Evolutionary conservation across 306 rosid species (phyloP).

Genomic region (Rosa persica): DNA sequence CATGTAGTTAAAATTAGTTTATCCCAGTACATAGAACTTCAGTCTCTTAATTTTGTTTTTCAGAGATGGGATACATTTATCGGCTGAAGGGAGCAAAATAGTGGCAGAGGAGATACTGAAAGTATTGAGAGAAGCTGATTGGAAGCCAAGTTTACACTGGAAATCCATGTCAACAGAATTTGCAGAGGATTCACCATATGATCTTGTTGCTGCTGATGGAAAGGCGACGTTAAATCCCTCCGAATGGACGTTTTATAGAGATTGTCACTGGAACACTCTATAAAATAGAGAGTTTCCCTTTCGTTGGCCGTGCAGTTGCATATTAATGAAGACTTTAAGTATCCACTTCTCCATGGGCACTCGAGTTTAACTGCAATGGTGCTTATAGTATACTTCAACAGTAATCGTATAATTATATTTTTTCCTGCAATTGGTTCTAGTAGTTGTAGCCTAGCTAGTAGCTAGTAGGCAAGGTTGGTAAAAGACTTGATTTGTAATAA

Average conservation of each 20-base stretch:
- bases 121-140: constrained; percentile 75
- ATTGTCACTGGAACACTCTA: constrained; percentile 61
- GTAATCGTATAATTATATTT: neutral
- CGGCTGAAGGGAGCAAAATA: constrained; percentile 86
- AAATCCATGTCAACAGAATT: constrained; percentile 75
- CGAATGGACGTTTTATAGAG: constrained; percentile 78
- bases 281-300: constrained; percentile 12
- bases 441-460: neutral
- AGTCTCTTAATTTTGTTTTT: neutral
- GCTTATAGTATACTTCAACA: neutral
- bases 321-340: neutral
- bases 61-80: constrained; percentile 93
- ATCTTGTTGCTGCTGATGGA: constrained; percentile 89
- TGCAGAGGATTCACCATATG: constrained; percentile 73
- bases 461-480: neutral
- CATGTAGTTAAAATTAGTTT: neutral
- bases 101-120: constrained; percentile 76
- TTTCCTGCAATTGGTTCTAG: constrained; percentile 5
- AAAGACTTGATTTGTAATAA: neutral
- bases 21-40: neutral
- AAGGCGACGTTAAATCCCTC: constrained; percentile 69
- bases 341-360: neutral
- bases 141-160: constrained; percentile 94
- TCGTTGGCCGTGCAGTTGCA: neutral
- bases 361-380: neutral